Evolutionary conservation across 768 basidiomycete species (phyloP).

Genomic region (Suillus brevipes): DNA sequence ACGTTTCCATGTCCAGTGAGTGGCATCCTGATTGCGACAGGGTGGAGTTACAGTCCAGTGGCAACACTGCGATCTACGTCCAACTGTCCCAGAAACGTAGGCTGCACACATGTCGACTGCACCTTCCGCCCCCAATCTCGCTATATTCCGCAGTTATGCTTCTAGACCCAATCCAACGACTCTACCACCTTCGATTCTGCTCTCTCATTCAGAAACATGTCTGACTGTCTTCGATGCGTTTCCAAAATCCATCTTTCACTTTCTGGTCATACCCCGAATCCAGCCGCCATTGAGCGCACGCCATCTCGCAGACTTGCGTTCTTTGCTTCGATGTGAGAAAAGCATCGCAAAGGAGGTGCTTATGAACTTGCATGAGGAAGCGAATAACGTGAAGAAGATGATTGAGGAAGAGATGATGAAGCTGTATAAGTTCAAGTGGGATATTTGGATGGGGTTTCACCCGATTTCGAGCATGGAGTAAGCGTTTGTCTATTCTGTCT

Average conservation of each 20-base stretch:
- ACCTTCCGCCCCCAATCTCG: constrained; percentile 38
- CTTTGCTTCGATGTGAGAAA: constrained; percentile 56
- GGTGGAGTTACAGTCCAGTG: not conserved
- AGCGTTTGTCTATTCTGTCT: constrained; percentile 39
- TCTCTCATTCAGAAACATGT: constrained; percentile 54
- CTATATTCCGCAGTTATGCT: constrained; percentile 64
- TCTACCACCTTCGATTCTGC: constrained; percentile 65
- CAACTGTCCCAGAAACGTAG: not conserved
- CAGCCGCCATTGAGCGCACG: constrained; percentile 29
- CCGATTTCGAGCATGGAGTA: constrained; percentile 84
- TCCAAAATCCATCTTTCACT: constrained; percentile 86
- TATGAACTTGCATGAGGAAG: constrained; percentile 53
- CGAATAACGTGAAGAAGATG: constrained; percentile 52
- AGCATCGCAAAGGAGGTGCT: constrained; percentile 56
- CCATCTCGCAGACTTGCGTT: constrained; percentile 54
- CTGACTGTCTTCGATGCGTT: constrained; percentile 74
- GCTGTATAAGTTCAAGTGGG: constrained; percentile 72
- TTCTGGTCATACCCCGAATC: constrained; percentile 73
- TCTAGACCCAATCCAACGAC: constrained; percentile 43
- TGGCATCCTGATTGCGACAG: not conserved
- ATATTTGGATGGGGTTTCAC: constrained; percentile 82
- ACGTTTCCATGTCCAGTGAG: not conserved
- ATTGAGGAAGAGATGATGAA: constrained; percentile 80
- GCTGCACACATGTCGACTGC: not conserved
- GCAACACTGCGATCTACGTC: not conserved